Conservation (phyloP, 2,329 filamentous ascomycete genomes). For the Aureobasidium leucospermi region DNA sequence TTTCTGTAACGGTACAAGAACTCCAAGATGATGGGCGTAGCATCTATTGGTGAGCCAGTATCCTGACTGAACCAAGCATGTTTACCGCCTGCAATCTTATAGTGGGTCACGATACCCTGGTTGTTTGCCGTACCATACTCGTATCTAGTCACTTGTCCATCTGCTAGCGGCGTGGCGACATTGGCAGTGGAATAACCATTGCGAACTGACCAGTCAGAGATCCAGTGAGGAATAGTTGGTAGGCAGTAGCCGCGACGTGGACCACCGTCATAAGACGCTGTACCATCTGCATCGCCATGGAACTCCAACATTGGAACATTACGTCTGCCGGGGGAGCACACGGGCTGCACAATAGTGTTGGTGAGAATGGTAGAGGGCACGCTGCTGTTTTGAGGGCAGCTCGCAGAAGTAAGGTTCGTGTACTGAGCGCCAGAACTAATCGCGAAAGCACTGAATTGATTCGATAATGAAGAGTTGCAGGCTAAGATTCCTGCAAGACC, state of each 20-base stretch:
- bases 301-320: constrained; percentile 36
- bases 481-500: constrained; percentile 41
- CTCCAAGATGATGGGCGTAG: constrained; percentile 22
- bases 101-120: constrained; percentile 31
- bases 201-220: constrained; percentile 29
- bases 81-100: constrained; percentile 30
- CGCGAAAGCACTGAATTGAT: constrained; percentile 41
- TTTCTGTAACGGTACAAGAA: constrained; percentile 20
- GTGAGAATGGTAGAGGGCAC: constrained; percentile 20
- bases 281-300: constrained; percentile 34
- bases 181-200: constrained; percentile 26
- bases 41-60: constrained; percentile 19
- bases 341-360: constrained; percentile 18
- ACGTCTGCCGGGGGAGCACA: constrained; percentile 19
- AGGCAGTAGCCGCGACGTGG: constrained; percentile 3
- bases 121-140: constrained; percentile 25
- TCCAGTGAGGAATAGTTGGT: constrained; percentile 15
- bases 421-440: constrained; percentile 41
- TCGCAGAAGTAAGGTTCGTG: constrained; percentile 19
- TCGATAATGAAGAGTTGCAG: constrained; percentile 36
- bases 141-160: constrained; percentile 24
- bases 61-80: constrained; percentile 34
- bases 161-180: constrained; percentile 20
- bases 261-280: constrained; percentile 32
- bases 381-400: constrained; percentile 16